Evolutionary conservation across 176 grass and related monocot species (phyloP), one percentile per base, ranked within the genome.

Genomic region (Oryza officinalis): DNA sequence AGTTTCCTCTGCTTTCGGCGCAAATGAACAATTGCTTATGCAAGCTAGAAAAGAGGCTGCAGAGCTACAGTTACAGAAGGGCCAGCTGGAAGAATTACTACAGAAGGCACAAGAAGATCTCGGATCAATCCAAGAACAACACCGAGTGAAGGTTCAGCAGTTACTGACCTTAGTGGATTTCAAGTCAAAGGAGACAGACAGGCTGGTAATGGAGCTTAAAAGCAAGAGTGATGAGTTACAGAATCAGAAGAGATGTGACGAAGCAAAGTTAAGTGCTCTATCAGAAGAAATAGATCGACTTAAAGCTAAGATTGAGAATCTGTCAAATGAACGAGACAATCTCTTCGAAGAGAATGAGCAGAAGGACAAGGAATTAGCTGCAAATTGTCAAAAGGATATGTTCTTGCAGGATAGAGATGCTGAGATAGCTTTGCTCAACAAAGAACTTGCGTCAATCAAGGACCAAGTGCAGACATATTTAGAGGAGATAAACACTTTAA

Each of bases 181-280:
- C 74, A 96, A 99, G 91, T 99, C 93, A 3, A 84, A 89, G 61
- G 97, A 96, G 82, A 87, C 72, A 28, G 91, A 96, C 72, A 92
- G 83, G 69, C 88, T 99, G 22, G 44, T 78, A 15, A 47, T 72
- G 77, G 76, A 94, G 63, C 86, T 94, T 50, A 96, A 94, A 86
- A 88, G 74, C 38, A 96, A 89, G 74, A 89, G 37, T 17, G 81
- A 94, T 0, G 91, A 91, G 57, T 88, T 96, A 57, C 82, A 96
- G 78, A 87, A 78, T 71, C 81, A 85, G 80, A 99, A 92, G 76
- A 90, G 81, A 74, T 80, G 45, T 2, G 86, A 90, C 64, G 89
- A 94, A 32, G 83, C 76, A 38, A 96, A 75, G 69, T 75, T 96
- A 67, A 87, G 86, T 52, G 74, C 65, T 67, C 69, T 89, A 57